Conservation (phyloP, 176 grass and related monocot genomes). For the Bothriochloa decipiens region DNA sequence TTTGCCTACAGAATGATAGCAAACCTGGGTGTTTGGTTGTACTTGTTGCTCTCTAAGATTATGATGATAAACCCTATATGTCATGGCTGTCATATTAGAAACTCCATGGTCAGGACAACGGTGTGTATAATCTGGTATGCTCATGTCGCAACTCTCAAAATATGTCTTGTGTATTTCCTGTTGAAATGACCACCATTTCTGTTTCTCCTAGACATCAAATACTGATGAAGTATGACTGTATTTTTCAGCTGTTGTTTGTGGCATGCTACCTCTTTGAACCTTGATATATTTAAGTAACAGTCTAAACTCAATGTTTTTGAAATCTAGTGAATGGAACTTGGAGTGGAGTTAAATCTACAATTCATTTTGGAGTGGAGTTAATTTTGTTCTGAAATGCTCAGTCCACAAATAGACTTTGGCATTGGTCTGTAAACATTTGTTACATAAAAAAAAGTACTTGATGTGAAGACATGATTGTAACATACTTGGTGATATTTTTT, state of each 20-base stretch:
- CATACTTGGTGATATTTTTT: neutral
- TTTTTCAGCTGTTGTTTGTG: neutral
- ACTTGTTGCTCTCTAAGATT: neutral
- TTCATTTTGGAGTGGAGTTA: neutral
- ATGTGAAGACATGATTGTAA: neutral
- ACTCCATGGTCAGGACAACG: too few species aligned
- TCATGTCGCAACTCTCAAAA: too few species aligned
- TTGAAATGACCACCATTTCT: neutral
- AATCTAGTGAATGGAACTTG: too few species aligned
- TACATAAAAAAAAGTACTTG: neutral
- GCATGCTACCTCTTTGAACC: neutral
- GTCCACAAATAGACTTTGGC: neutral
- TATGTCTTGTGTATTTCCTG: neutral
- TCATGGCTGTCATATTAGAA: too few species aligned
- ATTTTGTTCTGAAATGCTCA: neutral
- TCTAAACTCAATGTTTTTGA: too few species aligned
- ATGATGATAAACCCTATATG: too few species aligned
- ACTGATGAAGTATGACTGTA: neutral
- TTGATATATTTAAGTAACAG: neutral
- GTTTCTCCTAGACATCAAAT: neutral
- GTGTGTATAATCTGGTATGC: neutral
- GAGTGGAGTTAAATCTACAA: too few species aligned
- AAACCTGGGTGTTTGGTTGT: neutral
- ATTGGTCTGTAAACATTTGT: neutral
- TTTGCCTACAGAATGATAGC: slow-evolving; percentile 24